Evolutionary conservation across 495 filamentous ascomycete genomes (phyloP), one percentile per base, ranked within the genome.

Genomic region (Thermochaetoides thermophila): DNA sequence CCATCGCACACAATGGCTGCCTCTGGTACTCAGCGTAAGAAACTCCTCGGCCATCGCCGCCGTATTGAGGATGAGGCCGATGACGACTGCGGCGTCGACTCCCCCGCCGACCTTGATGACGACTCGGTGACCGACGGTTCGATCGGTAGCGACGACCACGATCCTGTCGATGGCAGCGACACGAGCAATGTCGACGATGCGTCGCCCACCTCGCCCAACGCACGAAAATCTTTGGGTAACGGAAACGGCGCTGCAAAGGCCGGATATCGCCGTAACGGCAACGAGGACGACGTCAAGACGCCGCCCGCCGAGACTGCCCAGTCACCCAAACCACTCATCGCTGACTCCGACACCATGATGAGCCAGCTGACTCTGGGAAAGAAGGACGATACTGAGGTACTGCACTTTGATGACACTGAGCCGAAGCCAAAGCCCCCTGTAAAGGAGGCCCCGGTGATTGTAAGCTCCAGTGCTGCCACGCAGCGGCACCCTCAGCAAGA

Each of bases 311-410:
- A 63, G 44, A 35, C 49, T 18, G 45, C 44, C 39, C 52, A 61
- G 20, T 49, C 55, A 22, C 43, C 38, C 13, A 43, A 61, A 19
- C 50, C 55, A 22, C 43, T 38, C 13, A 43, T 61, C 21, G 50
- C 71, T 24, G 89, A 94, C 53, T 89, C 84, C 14, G 78, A 86
- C 41, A 70, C 78, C 39, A 92, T 94, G 86, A 60, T 94, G 61
- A 85, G 84, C 42, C 78, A 82, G 18, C 51, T 95, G 34, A 76
- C 69, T 37, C 60, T 89, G 27, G 66, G 70, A 17, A 71, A 75
- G 33, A 62, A 67, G 30, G 56, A 57, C 27, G 59, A 54, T 12
- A 61, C 57, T 14, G 60, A 70, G 17, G 76, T 66, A 35, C 49
- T 84, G 16, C 64, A 79, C 39, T 84, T 84, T 43, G 76, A 84